Evolutionary conservation across 2,329 filamentous ascomycete genomes (phyloP).

Genomic region (Fusarium multiceps): DNA sequence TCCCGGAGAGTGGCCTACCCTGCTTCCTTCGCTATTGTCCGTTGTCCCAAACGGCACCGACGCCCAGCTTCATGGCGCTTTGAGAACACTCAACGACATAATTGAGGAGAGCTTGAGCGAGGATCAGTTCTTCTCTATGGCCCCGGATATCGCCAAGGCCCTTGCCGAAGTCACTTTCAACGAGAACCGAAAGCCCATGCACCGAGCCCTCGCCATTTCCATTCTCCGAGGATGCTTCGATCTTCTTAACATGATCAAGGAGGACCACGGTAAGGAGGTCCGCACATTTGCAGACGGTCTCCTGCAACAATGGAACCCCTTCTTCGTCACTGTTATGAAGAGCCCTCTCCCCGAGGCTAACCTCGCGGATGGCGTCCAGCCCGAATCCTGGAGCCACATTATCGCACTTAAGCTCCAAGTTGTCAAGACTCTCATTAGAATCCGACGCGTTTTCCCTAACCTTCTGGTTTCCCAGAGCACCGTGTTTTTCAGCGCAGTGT

Average conservation of each 20-base stretch:
- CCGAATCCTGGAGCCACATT: constrained; percentile 80
- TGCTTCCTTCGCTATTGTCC: constrained; percentile 82
- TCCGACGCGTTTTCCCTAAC: constrained; percentile 84
- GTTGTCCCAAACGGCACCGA: constrained; percentile 82
- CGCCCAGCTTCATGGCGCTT: constrained; percentile 84
- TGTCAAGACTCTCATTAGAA: constrained; percentile 92
- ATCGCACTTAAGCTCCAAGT: constrained; percentile 92
- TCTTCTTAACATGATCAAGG: constrained; percentile 95
- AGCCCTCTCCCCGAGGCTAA: constrained; percentile 75
- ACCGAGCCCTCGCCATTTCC: constrained; percentile 87
- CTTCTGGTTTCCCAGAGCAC: constrained; percentile 86
- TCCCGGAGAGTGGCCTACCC: constrained; percentile 91
- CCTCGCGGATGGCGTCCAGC: constrained; percentile 58
- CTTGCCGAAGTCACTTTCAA: constrained; percentile 86
- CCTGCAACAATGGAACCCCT: constrained; percentile 85
- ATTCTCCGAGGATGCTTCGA: constrained; percentile 95
- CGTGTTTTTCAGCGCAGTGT: constrained; percentile 84
- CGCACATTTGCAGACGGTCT: constrained; percentile 90
- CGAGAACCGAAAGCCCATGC: constrained; percentile 75
- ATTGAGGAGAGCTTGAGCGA: constrained; percentile 95
- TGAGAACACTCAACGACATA: constrained; percentile 88
- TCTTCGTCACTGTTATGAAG: constrained; percentile 85
- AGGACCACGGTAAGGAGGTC: constrained; percentile 87
- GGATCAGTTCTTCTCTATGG: constrained; percentile 93
- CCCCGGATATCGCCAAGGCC: constrained; percentile 83